Evolutionary conservation across 129 eudicot species (phyloP).

Genomic region (Rutidosis leptorrhynchoides): DNA sequence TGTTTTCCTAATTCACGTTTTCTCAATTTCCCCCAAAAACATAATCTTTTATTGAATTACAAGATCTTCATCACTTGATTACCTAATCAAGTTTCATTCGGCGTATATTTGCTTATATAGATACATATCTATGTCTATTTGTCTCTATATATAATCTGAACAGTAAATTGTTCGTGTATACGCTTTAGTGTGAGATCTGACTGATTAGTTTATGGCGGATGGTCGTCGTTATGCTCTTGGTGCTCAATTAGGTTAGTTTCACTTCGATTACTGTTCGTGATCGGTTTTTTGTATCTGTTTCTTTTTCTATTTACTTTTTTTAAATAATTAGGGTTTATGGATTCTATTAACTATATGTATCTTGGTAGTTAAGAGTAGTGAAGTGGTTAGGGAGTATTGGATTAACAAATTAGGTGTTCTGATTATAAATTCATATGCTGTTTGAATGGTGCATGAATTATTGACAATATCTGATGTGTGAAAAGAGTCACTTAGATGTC

Average conservation of each 20-base stretch:
- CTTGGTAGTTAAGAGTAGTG: neutral
- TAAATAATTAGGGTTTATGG: slow-evolving; percentile 18
- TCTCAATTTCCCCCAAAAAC: neutral
- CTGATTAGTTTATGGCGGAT: slow-evolving; percentile 46
- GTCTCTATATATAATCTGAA: neutral
- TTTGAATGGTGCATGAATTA: neutral
- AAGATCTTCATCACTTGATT: neutral
- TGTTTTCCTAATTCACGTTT: neutral
- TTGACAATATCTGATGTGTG: neutral
- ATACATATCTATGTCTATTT: neutral
- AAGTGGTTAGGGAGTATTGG: slow-evolving; percentile 18
- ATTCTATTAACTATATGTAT: slow-evolving; percentile 8
- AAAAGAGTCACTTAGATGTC: slow-evolving; percentile 2
- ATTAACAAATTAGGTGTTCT: slow-evolving; percentile 4
- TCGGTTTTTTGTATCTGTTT: neutral
- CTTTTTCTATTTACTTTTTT: neutral
- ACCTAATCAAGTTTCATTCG: neutral
- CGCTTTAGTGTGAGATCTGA: neutral
- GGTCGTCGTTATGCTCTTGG: slow-evolving; percentile 57
- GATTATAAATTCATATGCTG: neutral
- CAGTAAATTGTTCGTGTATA: neutral
- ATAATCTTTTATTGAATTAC: neutral
- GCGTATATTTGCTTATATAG: neutral
- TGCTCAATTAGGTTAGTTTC: slow-evolving; percentile 61
- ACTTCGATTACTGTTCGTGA: slow-evolving; percentile 4